Base-by-base conservation (phyloP, 768 basidiomycete species). In the Kwoniella sp. region DNA sequence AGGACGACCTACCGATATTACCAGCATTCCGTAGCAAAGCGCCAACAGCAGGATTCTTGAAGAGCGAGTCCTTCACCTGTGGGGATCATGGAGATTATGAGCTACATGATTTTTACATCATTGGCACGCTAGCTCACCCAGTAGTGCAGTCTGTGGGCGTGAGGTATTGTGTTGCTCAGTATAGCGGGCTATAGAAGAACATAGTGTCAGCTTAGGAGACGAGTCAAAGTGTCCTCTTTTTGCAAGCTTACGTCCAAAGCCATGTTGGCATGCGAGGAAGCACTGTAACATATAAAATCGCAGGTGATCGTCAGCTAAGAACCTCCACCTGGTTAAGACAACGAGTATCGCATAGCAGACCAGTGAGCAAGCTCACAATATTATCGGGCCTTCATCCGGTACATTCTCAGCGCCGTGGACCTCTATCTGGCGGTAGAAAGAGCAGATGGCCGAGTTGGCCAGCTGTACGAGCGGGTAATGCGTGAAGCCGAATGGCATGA, bases 191-290 rank as follows among this genome's bases (percentile, higher is more conserved):
- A 75, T 12, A 72, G 55, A 57, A 65, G 73, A 64, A n/a, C n/a
- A n/a, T 65, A 41, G 28, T 65, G 41, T 45, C 41, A 45, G 41
- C 41, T 45, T 11, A 20, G 41, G 41, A 45, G 41, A 3, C 8
- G 4, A 45, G 11, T 8, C n/a, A n/a, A n/a, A n/a, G n/a, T n/a
- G n/a, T n/a, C n/a, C n/a, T n/a, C n/a, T 8, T 34, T 34, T 13
- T 5, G n/a, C n/a, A 58, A 51, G 53, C 88, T 79, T 78, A 78
- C 75, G 59, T 94, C 92, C 34, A 95, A 85, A 85, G 92, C 93
- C 93, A 94, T 95, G 79, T 96, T 97, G 74, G 93, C 90, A 77
- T 96, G 93, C 2, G 90, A 91, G 48, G 88, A 89, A 2, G 89
- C 86, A 41, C 91, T 92, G 76, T 54, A 62, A 50, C 1, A 11